Evolutionary conservation across 192 early-diverging fungal genomes (phyloP).

Genomic region (Coemansia sp.): DNA sequence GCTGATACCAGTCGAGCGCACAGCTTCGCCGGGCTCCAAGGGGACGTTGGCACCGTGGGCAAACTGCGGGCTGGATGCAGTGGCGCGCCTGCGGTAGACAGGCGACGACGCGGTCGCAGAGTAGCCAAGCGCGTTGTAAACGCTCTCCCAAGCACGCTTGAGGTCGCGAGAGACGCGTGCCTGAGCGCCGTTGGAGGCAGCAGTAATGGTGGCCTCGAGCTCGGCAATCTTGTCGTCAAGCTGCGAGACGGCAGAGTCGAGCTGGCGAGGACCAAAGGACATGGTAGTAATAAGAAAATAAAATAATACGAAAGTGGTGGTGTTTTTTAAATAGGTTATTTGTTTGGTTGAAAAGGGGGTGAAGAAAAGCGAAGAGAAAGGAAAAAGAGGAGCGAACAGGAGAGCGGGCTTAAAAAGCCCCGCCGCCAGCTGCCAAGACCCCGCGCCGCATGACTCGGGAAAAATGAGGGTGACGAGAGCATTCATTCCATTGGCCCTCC

Average conservation of each 20-base stretch:
- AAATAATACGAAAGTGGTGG: neutral
- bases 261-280: slow-evolving; percentile 33
- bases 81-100: neutral
- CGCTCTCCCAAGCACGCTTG: slow-evolving; percentile 45
- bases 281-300: slow-evolving; percentile 2
- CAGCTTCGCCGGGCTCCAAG: slow-evolving; percentile 22
- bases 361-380: neutral
- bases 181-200: slow-evolving; percentile 41
- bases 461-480: neutral
- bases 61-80: slow-evolving; percentile 17
- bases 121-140: slow-evolving; percentile 41
- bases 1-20: neutral
- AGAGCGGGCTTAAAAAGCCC: neutral
- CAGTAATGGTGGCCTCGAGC: slow-evolving; percentile 32
- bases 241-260: slow-evolving; percentile 36
- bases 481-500: neutral
- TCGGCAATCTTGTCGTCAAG: slow-evolving; percentile 45
- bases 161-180: slow-evolving; percentile 41
- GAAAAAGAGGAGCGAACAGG: neutral
- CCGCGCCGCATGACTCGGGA: neutral
- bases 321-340: neutral
- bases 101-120: slow-evolving; percentile 19
- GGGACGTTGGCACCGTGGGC: slow-evolving; percentile 23
- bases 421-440: too few relatives aligned
- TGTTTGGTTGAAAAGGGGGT: neutral